phyloP scores from a whole-genome alignment of 2,329 filamentous ascomycete species.

The Venturia asperata region DNA sequence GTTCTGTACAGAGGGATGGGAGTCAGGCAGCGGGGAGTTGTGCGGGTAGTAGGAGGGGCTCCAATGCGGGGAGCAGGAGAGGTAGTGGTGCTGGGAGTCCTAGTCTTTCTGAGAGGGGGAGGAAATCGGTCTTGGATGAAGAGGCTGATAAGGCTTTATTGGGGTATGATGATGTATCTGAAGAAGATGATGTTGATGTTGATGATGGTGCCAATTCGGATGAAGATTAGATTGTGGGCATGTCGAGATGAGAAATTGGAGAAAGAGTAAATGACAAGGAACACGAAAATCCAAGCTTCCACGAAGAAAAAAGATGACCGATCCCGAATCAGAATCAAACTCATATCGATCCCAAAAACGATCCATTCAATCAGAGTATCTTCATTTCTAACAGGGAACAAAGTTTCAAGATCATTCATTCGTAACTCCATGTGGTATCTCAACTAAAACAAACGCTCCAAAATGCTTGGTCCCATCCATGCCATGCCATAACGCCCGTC shows the following conservation, averaged over 20 bases:
- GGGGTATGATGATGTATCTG: conserved; percentile 4
- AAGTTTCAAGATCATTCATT: conserved; percentile 7
- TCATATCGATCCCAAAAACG: background rate
- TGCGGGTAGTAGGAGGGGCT: background rate
- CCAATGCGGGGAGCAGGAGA: background rate
- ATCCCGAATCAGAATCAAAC: background rate
- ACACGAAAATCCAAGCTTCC: too few relatives aligned
- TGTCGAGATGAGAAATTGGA: background rate
- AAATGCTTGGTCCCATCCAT: conserved; percentile 2
- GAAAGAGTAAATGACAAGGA: background rate
- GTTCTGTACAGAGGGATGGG: background rate
- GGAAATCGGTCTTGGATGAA: background rate
- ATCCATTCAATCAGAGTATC: background rate
- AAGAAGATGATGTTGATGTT: conserved; percentile 3
- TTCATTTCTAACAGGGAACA: background rate
- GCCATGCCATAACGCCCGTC: background rate
- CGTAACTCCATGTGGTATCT: background rate
- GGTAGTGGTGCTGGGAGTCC: background rate
- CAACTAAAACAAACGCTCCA: background rate
- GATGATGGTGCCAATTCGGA: background rate
- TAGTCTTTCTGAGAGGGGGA: background rate
- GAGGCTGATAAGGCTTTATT: conserved; percentile 11
- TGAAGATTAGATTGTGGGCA: background rate
- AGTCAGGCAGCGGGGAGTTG: background rate
- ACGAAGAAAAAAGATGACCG: too few relatives aligned